phyloP scores from a whole-genome alignment of 371 early-diverging fungal genomes.

The Cladochytrium tenue region DNA sequence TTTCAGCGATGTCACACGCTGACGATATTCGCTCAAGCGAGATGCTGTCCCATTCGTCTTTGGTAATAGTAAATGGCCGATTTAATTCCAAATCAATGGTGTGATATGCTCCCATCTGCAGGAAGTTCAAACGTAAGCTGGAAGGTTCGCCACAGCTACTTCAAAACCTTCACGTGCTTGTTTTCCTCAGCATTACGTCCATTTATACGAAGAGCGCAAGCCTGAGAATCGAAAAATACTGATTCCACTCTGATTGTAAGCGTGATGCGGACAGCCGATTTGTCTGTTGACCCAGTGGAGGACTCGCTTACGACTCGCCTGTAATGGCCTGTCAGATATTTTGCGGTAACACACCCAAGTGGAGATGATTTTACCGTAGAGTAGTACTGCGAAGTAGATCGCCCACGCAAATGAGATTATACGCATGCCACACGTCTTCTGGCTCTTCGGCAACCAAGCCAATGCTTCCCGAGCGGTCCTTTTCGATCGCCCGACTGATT shows the following conservation, averaged over 20 bases:
- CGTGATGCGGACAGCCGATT: constrained; percentile 75
- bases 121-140: too few relatives aligned
- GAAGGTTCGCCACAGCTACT: too few relatives aligned
- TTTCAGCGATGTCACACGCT: constrained; percentile 86
- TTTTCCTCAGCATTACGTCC: constrained; percentile 86
- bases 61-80: constrained; percentile 81
- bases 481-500: background rate
- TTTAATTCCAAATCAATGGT: constrained; percentile 92
- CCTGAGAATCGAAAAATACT: constrained; percentile 87
- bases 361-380: constrained; percentile 64
- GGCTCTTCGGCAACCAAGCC: constrained; percentile 77
- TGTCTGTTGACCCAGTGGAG: constrained; percentile 86
- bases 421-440: constrained; percentile 98
- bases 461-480: constrained; percentile 22
- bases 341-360: background rate
- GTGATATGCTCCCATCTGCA: constrained; percentile 90
- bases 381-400: constrained; percentile 87
- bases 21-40: constrained; percentile 83
- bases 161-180: constrained; percentile 80
- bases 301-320: constrained; percentile 85
- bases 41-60: constrained; percentile 92
- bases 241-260: constrained; percentile 85
- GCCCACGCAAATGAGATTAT: constrained; percentile 85
- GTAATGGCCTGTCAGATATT: background rate
- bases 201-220: constrained; percentile 80